phyloP scores from a whole-genome alignment of 192 early-diverging fungal species.

The Ambispora gerdemannii region DNA sequence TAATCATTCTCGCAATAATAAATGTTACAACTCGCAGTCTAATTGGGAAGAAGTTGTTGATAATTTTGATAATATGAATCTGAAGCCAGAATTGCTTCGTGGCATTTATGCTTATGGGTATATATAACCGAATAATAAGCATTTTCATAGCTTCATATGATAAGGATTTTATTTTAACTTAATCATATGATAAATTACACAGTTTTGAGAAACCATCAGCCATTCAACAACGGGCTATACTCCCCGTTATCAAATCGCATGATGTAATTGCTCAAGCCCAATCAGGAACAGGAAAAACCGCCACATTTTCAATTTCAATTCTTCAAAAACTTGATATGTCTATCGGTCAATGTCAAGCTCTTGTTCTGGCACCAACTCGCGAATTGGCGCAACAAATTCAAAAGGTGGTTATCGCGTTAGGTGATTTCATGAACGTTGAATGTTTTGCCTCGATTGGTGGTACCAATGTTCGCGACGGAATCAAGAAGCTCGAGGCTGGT shows the following conservation, averaged over 20 bases:
- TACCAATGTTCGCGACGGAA: slow-evolving; percentile 90
- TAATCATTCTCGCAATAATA: not conserved
- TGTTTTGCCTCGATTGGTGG: slow-evolving; percentile 98
- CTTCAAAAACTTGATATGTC: slow-evolving; percentile 87
- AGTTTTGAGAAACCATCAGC: slow-evolving; percentile 97
- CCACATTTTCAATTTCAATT: slow-evolving; percentile 99
- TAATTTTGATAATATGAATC: slow-evolving; percentile 95
- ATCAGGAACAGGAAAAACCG: slow-evolving; percentile 99
- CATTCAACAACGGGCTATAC: slow-evolving; percentile 95
- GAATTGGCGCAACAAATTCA: slow-evolving; percentile 99
- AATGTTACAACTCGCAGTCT: slow-evolving; percentile 48
- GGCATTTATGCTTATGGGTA: slow-evolving; percentile 98
- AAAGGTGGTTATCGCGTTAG: slow-evolving; percentile 91
- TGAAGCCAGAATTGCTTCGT: slow-evolving; percentile 86
- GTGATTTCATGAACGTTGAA: slow-evolving; percentile 92
- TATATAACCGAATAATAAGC: slow-evolving; percentile 30
- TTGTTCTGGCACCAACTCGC: slow-evolving; percentile 95
- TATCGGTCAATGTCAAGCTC: slow-evolving; percentile 83
- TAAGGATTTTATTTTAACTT: not conserved
- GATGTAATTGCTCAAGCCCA: slow-evolving; percentile 99
- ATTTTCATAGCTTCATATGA: not conserved
- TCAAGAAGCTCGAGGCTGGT: slow-evolving; percentile 73
- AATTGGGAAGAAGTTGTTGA: slow-evolving; percentile 95
- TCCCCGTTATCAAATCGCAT: slow-evolving; percentile 90
- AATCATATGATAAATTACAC: not conserved